Base-by-base conservation (phyloP, 2,329 filamentous ascomycete genomes). In the Salinomyces thailandicus region DNA sequence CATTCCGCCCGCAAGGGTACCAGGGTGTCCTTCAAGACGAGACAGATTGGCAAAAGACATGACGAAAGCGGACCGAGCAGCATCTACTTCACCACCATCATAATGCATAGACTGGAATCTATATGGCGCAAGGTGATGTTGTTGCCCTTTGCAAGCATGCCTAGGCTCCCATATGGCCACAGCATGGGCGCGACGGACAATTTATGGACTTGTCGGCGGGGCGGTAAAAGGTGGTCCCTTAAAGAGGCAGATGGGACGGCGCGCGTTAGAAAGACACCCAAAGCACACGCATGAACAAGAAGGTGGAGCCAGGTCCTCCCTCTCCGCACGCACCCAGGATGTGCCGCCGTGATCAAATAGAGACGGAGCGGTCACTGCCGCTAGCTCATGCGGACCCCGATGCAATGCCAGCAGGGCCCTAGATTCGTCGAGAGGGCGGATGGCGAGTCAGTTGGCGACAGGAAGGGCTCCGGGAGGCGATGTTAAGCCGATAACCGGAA, bases 71-170 rank as follows among this genome's bases (percentile, higher is more conserved):
- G 27, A 15, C 27, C 27, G 14, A 30, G 27, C n/a, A n/a, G n/a
- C 14, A 16, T 37, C 42, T 29, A 45, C 36, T 45, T 45, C 17
- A 45, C 39, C n/a, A 42, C 42, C 36, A 39, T 42, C 33, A 37
- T 39, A 19, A 39, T 37, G 13, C 31, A 33, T n/a, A 40, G 36
- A 30, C 35, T 43, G 13, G 36, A 35, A 13, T 38, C 40, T 15
- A 43, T 38, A 17, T 17, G 9, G 9, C 36, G 12, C 18, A 36
- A 22, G 8, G 9, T 17, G 5, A 34, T 15, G 16, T 22, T 26
- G 14, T 31, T 29, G 28, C 15, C 24, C 31, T 38, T 36, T 13
- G 28, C 35, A 27, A 36, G 20, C 13, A 41, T 16, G 14, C 22
- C 31, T 18, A 33, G 37, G 32, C 35, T 33, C 29, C 37, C 43